phyloP scores from a whole-genome alignment of 2,329 filamentous ascomycete species.

The Ilyonectria robusta region DNA sequence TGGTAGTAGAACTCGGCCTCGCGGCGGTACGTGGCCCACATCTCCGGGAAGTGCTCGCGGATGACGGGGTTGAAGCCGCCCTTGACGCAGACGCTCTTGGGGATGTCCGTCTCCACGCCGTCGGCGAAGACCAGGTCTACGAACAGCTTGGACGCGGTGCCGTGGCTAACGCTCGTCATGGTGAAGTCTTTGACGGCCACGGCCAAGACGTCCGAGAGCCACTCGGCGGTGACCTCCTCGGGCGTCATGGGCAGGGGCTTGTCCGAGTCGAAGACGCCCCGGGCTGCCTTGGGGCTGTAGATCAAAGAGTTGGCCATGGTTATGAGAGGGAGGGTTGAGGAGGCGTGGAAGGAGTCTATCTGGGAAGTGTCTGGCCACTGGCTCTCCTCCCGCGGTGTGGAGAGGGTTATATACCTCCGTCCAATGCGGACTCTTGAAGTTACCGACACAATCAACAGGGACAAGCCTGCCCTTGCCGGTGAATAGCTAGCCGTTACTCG shows the following conservation, averaged over 20 bases:
- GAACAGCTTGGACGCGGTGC: conserved; percentile 29
- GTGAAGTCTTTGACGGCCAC: conserved; percentile 15
- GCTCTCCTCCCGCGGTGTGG: background rate
- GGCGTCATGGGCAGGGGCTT: conserved; percentile 17
- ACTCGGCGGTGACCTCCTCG: conserved; percentile 21
- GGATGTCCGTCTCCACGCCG: conserved; percentile 25
- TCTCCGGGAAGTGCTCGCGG: conserved; percentile 10
- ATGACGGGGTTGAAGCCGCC: conserved; percentile 27
- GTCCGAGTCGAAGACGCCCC: conserved; percentile 23
- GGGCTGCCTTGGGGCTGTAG: conserved; percentile 7
- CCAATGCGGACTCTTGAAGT: conserved; percentile 1
- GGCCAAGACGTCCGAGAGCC: conserved; percentile 21
- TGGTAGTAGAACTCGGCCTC: conserved; percentile 30
- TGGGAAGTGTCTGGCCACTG: background rate
- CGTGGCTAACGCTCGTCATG: conserved; percentile 8
- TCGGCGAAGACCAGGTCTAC: conserved; percentile 14
- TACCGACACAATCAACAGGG: background rate
- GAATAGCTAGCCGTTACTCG: background rate
- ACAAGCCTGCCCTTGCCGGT: background rate
- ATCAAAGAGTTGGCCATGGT: conserved; percentile 13
- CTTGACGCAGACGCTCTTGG: conserved; percentile 23
- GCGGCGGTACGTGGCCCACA: conserved; percentile 24
- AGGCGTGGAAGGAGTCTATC: background rate
- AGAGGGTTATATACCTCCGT: conserved; percentile 12
- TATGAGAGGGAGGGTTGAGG: background rate